Evolutionary conservation across 2,329 filamentous ascomycete species (phyloP).

Genomic region (Pseudocercospora crystallina): DNA sequence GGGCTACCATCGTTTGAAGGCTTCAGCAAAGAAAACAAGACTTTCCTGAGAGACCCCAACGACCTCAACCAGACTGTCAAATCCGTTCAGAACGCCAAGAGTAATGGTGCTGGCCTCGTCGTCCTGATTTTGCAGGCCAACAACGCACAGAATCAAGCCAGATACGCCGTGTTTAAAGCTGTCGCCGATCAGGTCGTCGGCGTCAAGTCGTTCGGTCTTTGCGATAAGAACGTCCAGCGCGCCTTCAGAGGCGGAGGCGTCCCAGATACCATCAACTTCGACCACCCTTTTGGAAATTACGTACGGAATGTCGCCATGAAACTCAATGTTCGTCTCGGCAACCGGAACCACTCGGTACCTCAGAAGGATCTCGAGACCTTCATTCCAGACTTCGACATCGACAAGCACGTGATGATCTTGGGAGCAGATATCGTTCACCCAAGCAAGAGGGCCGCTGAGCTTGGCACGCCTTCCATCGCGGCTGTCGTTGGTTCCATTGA

Average conservation of each 20-base stretch:
- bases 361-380: neutral
- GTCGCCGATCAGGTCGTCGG: neutral
- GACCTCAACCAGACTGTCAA: too few relatives aligned
- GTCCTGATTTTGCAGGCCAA: constrained; percentile 8
- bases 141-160: neutral
- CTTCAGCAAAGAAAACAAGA: too few relatives aligned
- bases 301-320: neutral
- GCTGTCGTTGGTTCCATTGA: constrained; percentile 44
- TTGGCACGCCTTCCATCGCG: constrained; percentile 42
- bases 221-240: neutral
- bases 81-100: too few relatives aligned
- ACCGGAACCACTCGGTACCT: neutral
- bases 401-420: constrained; percentile 38
- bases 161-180: neutral
- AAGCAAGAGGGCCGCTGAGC: too few relatives aligned
- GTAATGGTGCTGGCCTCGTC: neutral
- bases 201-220: neutral
- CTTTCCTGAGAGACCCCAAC: too few relatives aligned
- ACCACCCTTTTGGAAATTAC: neutral
- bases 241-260: neutral
- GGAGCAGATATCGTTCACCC: constrained; percentile 49
- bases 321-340: neutral
- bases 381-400: neutral
- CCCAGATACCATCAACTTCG: neutral
- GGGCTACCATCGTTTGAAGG: too few relatives aligned